Conservation (phyloP, 75 land plant genomes). For the Cryptomeria japonica region DNA sequence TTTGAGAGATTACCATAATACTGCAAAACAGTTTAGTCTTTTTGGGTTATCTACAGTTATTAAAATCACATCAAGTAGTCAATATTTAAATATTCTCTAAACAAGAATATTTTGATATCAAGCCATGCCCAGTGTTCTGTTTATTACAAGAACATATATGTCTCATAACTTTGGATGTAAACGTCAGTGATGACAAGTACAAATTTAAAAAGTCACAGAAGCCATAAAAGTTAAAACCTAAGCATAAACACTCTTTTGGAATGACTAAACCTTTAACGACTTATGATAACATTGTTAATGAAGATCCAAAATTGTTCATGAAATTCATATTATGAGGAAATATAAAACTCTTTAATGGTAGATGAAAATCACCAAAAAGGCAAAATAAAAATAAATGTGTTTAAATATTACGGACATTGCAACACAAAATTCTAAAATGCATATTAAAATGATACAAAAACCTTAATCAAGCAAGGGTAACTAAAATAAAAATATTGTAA, state of each 20-base stretch:
- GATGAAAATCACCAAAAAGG: background rate
- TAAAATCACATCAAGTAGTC: background rate
- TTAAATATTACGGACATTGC: background rate
- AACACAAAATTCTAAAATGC: background rate
- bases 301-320: background rate
- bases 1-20: background rate
- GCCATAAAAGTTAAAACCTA: too few species aligned
- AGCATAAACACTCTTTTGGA: too few species aligned
- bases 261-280: background rate
- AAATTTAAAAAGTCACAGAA: too few species aligned
- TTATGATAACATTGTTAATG: background rate
- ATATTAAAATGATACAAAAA: too few species aligned
- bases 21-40: background rate
- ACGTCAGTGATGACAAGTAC: background rate
- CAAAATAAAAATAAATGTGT: too few species aligned
- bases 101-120: background rate
- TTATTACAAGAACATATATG: background rate
- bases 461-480: background rate
- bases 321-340: background rate
- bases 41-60: background rate
- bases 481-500: background rate
- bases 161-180: background rate
- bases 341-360: background rate
- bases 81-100: background rate
- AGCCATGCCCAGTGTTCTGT: background rate